Evolutionary conservation across 805 yeast genomes (phyloP).

Genomic region (Candida krabiensis): DNA sequence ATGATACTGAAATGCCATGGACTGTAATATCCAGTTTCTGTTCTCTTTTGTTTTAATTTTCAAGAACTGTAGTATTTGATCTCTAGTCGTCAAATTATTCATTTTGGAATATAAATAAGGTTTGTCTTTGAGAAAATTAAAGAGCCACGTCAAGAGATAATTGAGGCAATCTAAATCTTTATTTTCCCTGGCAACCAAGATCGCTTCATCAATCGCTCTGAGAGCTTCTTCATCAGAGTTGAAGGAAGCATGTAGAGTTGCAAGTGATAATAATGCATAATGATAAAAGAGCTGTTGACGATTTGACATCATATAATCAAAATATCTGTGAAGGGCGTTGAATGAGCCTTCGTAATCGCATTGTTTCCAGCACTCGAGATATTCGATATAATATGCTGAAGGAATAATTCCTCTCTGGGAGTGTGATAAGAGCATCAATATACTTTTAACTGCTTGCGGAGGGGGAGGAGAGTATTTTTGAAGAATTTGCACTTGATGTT

Average conservation of each 20-base stretch:
- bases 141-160: constrained; percentile 71
- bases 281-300: constrained; percentile 67
- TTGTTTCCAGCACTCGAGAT: constrained; percentile 55
- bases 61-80: constrained; percentile 65
- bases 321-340: constrained; percentile 58
- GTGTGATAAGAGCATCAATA: constrained; percentile 47
- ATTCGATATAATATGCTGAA: constrained; percentile 54
- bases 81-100: constrained; percentile 46
- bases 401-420: constrained; percentile 45
- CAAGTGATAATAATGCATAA: constrained; percentile 71
- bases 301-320: constrained; percentile 74
- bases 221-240: constrained; percentile 68
- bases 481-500: constrained; percentile 51
- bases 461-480: constrained; percentile 54
- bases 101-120: constrained; percentile 51
- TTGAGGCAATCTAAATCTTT: constrained; percentile 73
- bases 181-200: constrained; percentile 82
- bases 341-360: constrained; percentile 64
- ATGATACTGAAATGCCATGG: constrained; percentile 68
- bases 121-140: constrained; percentile 64
- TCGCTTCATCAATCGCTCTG: constrained; percentile 82
- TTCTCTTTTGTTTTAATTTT: constrained; percentile 53
- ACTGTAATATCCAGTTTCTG: constrained; percentile 45
- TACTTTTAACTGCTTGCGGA: constrained; percentile 41
- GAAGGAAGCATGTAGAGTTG: constrained; percentile 68